Percentiles rank a stretch among this genome's conserved stretches.
Evolutionary conservation across 164 flowering plant species (phyloP).

Genomic region (Kalanchoe fedtschenkoi): DNA sequence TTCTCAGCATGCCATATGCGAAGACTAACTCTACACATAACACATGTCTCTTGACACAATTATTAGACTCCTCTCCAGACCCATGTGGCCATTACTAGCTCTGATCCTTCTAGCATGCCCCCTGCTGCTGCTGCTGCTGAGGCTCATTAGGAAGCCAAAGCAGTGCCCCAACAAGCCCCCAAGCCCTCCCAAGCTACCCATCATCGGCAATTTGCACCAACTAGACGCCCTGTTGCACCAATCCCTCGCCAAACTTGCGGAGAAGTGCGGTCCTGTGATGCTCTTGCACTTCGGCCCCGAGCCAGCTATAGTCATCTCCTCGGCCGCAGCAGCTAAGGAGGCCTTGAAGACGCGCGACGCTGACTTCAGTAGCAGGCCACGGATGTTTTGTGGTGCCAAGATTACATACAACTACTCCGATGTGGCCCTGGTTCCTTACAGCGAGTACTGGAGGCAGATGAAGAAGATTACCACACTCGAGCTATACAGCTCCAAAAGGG

Average conservation of each 20-base stretch:
- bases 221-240: conserved; percentile 12
- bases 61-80: no score
- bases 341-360: conserved; percentile 23
- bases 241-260: conserved; percentile 14
- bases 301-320: conserved; percentile 20
- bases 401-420: conserved; percentile 21
- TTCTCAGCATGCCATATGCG: no score
- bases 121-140: no score
- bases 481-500: conserved; percentile 21
- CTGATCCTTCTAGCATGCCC: no score
- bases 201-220: conserved; percentile 26
- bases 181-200: conserved; percentile 20
- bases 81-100: no score
- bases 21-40: no score
- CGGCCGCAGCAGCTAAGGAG: conserved; percentile 23
- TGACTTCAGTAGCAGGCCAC: conserved; percentile 22
- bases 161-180: conserved; percentile 10
- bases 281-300: conserved; percentile 19
- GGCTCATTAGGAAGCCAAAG: background rate
- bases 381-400: background rate
- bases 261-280: conserved; percentile 21
- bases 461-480: conserved; percentile 19
- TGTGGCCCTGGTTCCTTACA: conserved; percentile 21
- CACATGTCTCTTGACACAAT: no score
- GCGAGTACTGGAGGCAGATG: conserved; percentile 24